Base-by-base conservation (phyloP, 2,329 filamentous ascomycete species). In the Penicillium sp. region DNA sequence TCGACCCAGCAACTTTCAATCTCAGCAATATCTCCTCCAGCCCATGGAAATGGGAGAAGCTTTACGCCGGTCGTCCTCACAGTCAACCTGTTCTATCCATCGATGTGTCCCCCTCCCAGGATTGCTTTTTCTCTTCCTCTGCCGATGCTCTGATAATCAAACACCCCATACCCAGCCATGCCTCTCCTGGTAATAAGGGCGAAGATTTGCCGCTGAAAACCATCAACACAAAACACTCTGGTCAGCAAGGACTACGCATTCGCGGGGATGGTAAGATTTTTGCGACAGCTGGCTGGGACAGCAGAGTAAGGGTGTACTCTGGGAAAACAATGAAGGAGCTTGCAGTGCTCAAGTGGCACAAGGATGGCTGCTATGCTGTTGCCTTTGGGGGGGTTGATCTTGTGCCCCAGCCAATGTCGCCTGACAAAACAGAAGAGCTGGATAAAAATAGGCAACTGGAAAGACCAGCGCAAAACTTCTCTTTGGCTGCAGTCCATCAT, bases 261-360 rank as follows among this genome's bases (percentile, higher is more conserved):
- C 85, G 94, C 13, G 87, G 86, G 1, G 94, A 99, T 70, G 89
- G 87, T 2, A 88, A 84, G 59, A 82, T 99, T 3, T 89, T 97
- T 60, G 91, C 89, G 3, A 97, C 93, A 0, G 93, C 91, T 0
- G 94, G 94, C 3, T 99, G 94, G 94, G 94, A 99, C 71, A 83
- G 86, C 1, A 85, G 87, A 44, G 79, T 92, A 1, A 81, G 94
- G 8, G 86, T 97, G 1, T 99, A 97, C 72, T 89, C 88, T 3
- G 76, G 82, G 43, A 91, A 88, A 73, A 89, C 86, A 0, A 81
- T 97, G 79, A 90, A 88, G 67, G 92, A 97, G 72, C 74, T 97
- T 10, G 94, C 93, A 0, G 91, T 97, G 51, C 77, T 97, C 59
- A 96, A 95, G 73, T 97, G 93, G 93, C 94, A 97, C 73, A 87